Base-by-base conservation (phyloP, 2,329 filamentous ascomycete species). In the Fusarium sp. region DNA sequence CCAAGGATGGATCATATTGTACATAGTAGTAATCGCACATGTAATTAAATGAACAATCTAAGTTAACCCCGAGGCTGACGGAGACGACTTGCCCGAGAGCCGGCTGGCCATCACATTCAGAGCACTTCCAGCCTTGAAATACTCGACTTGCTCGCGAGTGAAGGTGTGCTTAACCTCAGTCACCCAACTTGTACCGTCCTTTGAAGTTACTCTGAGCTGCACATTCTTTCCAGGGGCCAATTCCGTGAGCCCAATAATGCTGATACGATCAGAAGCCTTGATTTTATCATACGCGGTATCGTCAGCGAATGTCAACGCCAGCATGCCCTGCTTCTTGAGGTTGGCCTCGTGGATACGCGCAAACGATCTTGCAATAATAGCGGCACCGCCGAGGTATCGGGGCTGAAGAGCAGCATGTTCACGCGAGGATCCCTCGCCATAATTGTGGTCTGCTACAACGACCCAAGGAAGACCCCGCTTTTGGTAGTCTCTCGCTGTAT, bases 371-470 rank as follows among this genome's bases (percentile, higher is more conserved):
- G 91, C 86, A n/a, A 97, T 87, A 60, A 97, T 93, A 76, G 97
- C 86, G 53, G 93, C 87, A 20, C 92, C 93, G 62, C 94, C 94
- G 3, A 97, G 89, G 81, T 94, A 97, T 16, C 94, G 87, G 2
- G 94, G 94, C 79, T 97, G 93, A 37, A 97, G 85, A 3, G 93
- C 93, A n/a, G 93, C 93, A 82, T 97, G 94, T 79, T 97, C 93
- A 70, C 93, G 88, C 3, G 94, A 93, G 50, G 91, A 94, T n/a
- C 94, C 94, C 80, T 97, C 94, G 73, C 94, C 94, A 82, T 97
- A 97, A 86, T 99, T 99, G 83, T 97, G 93, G 84, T 98, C 96
- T 20, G 95, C 96, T 25, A 98, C 92, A 11, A 98, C 94, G 60
- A 98, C 88, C 96, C 96, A 98, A 20, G 56, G 56, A 40, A 59